Evolutionary conservation across 2,329 filamentous ascomycete genomes (phyloP).

Genomic region (Setomelanomma holmii): DNA sequence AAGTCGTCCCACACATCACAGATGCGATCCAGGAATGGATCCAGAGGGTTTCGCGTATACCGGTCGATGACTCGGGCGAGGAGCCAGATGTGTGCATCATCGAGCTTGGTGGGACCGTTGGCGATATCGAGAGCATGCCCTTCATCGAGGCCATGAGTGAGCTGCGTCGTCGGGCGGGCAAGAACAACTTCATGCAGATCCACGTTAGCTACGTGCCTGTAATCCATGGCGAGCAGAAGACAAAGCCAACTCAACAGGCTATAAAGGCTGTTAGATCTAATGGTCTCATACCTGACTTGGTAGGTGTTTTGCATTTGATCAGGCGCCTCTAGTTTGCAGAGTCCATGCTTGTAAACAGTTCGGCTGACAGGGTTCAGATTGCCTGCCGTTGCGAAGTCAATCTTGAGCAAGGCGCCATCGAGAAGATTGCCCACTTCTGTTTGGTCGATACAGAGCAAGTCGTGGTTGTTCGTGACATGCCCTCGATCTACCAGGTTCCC

Average conservation of each 20-base stretch:
- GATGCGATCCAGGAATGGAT: slow-evolving; percentile 94
- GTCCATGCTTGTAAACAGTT: no score
- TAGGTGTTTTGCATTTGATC: no score
- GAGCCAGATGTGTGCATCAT: slow-evolving; percentile 93
- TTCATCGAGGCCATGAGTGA: slow-evolving; percentile 89
- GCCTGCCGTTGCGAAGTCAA: slow-evolving; percentile 87
- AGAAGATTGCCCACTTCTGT: slow-evolving; percentile 89
- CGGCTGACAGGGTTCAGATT: slow-evolving; percentile 63
- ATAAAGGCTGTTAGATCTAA: slow-evolving; percentile 84
- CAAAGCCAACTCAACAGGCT: slow-evolving; percentile 93
- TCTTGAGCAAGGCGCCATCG: slow-evolving; percentile 74
- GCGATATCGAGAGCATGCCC: slow-evolving; percentile 85
- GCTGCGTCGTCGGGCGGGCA: slow-evolving; percentile 73
- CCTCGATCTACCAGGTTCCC: slow-evolving; percentile 92
- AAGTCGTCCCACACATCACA: slow-evolving; percentile 92
- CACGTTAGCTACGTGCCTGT: slow-evolving; percentile 89
- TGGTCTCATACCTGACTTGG: slow-evolving; percentile 68
- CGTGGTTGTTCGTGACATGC: slow-evolving; percentile 84
- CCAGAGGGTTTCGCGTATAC: slow-evolving; percentile 80
- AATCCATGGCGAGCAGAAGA: slow-evolving; percentile 83
- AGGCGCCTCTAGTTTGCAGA: no score
- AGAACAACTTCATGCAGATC: slow-evolving; percentile 85
- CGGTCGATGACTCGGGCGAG: slow-evolving; percentile 82
- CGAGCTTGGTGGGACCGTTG: slow-evolving; percentile 72
- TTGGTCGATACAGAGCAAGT: slow-evolving; percentile 87